Evolutionary conservation across 176 grass and related monocot species (phyloP).

Genomic region (Avena atlantica): DNA sequence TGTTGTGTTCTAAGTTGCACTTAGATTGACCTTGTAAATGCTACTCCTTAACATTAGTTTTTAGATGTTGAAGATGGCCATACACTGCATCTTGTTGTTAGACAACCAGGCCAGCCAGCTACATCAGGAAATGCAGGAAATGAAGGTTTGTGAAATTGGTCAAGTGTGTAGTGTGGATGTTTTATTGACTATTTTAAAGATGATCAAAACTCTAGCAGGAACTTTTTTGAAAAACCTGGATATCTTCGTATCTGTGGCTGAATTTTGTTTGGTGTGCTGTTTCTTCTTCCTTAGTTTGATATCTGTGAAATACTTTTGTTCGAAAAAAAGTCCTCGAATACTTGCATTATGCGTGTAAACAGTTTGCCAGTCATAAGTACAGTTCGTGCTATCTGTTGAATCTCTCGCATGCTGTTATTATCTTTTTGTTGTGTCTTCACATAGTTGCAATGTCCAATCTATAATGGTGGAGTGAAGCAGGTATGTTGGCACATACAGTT

Average conservation of each 20-base stretch:
- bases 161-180: slow-evolving; percentile 1
- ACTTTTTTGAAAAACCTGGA: background rate
- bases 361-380: slow-evolving; percentile 1
- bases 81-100: slow-evolving; percentile 98
- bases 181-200: slow-evolving; percentile 29
- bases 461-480: background rate
- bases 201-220: slow-evolving; percentile 4
- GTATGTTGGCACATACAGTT: slow-evolving; percentile 15
- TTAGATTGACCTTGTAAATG: slow-evolving; percentile 23
- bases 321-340: background rate
- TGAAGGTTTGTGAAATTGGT: slow-evolving; percentile 61
- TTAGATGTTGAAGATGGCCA: slow-evolving; percentile 99
- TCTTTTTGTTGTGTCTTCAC: slow-evolving; percentile 1
- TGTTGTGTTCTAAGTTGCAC: background rate
- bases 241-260: slow-evolving; percentile 8
- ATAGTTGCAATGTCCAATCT: slow-evolving; percentile 22
- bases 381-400: background rate
- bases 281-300: slow-evolving; percentile 36
- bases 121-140: slow-evolving; percentile 56
- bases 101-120: slow-evolving; percentile 71
- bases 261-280: slow-evolving; percentile 12
- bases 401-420: slow-evolving; percentile 26
- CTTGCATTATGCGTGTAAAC: background rate
- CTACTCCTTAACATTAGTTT: slow-evolving; percentile 52
- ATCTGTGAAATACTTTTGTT: slow-evolving; percentile 24